These are phyloP conservation scores for Chytriomyces confervae DNA, from an alignment of 192 early-diverging fungal species.

Conservation along the genomic window DNA sequence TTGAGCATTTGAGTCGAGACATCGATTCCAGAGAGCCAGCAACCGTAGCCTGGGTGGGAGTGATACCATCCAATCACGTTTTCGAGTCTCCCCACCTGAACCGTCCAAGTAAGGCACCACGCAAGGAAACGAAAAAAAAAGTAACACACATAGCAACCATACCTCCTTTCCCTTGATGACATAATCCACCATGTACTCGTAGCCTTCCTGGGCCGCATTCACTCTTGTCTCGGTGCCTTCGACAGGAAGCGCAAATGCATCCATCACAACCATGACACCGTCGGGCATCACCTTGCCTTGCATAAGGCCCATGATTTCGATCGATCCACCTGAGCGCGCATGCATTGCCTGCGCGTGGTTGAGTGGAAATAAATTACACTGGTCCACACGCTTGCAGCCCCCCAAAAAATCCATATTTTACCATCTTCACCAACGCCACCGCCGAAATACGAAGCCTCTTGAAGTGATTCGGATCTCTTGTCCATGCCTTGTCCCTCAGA, in stretches of 20 bases:
- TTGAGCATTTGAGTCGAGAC: constrained; percentile 95
- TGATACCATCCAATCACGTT: constrained; percentile 99
- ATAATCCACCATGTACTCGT: constrained; percentile 98
- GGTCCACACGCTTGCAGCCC: neutral
- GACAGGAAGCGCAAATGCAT: constrained; percentile 95
- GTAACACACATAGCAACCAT: constrained; percentile 1
- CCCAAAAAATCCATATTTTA: constrained; percentile 39
- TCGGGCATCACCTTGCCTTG: constrained; percentile 86
- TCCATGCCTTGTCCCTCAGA: constrained; percentile 79
- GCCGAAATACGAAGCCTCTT: constrained; percentile 91
- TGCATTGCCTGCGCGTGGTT: constrained; percentile 79
- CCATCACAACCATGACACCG: constrained; percentile 92
- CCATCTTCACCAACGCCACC: constrained; percentile 97
- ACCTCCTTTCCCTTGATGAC: constrained; percentile 82
- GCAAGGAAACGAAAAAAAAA: neutral
- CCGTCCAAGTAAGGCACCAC: neutral
- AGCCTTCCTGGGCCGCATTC: constrained; percentile 87
- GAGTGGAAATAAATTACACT: neutral
- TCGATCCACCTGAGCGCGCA: constrained; percentile 92
- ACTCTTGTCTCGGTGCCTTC: constrained; percentile 98
- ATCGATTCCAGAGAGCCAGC: constrained; percentile 99
- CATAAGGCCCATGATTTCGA: constrained; percentile 99
- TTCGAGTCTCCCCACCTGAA: constrained; percentile 84
- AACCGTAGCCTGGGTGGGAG: constrained; percentile 98
- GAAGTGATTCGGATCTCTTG: constrained; percentile 82